A percentile compares a stretch with the other conserved stretches of the same genome.
phyloP scores from a whole-genome alignment of 345 rosid species.

The Dimocarpus longan region DNA sequence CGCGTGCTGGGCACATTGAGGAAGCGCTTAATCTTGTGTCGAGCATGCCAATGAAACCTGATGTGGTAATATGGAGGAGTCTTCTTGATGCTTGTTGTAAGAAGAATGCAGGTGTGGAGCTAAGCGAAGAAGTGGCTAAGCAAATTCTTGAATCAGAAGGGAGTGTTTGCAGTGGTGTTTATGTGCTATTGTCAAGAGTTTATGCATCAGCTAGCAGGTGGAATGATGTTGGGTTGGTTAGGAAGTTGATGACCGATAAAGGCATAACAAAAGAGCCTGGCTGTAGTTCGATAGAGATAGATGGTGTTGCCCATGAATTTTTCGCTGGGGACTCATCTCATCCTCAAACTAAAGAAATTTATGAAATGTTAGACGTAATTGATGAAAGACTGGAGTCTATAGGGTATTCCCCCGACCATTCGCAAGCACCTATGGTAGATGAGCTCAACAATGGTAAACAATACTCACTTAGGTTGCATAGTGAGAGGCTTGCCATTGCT shows the following conservation, averaged over 20 bases:
- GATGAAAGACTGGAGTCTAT: conserved; percentile 46
- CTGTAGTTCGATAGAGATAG: conserved; percentile 78
- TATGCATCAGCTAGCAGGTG: conserved; percentile 75
- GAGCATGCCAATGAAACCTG: conserved; percentile 75
- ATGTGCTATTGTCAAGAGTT: conserved; percentile 72
- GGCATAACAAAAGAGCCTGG: conserved; percentile 81
- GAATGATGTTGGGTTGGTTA: conserved; percentile 71
- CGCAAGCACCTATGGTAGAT: conserved; percentile 59
- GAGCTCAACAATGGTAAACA: conserved; percentile 46
- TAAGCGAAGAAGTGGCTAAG: conserved; percentile 67
- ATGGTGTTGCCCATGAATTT: conserved; percentile 68
- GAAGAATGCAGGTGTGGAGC: conserved; percentile 56
- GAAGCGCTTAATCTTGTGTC: conserved; percentile 68
- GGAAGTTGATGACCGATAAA: conserved; percentile 69
- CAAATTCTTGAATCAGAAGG: conserved; percentile 51
- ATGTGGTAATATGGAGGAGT: conserved; percentile 82
- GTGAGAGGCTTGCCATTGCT: conserved; percentile 86
- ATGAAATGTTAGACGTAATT: conserved; percentile 51
- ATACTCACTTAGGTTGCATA: conserved; percentile 60
- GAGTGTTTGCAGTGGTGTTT: conserved; percentile 53
- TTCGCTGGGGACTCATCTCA: conserved; percentile 86
- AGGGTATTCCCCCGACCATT: conserved; percentile 55
- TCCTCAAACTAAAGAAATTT: conserved; percentile 61
- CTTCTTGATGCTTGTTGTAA: conserved; percentile 82
- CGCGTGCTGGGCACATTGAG: conserved; percentile 68